Percentiles rank a stretch among this genome's conserved stretches.
Conservation (phyloP, 2,329 filamentous ascomycete species). For the Aspergillus vadensis region DNA sequence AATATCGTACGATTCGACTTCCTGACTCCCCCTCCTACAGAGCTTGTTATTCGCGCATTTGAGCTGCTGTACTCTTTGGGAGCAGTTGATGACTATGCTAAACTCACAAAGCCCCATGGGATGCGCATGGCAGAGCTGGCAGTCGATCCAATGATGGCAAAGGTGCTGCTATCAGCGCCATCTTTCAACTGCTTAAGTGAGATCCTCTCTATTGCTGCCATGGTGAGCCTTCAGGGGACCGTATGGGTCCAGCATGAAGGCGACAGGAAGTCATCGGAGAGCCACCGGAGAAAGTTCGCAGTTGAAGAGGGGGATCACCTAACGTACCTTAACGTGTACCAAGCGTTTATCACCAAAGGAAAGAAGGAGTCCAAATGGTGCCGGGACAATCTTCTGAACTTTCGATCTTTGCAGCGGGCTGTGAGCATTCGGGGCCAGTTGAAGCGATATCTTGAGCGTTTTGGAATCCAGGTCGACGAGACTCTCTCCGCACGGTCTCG, state of each 20-base stretch:
- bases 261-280: conserved; percentile 74
- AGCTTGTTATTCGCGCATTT: conserved; percentile 80
- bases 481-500: conserved; percentile 44
- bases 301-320: conserved; percentile 93
- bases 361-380: conserved; percentile 85
- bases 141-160: conserved; percentile 94
- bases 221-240: conserved; percentile 82
- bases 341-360: conserved; percentile 80
- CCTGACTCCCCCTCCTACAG: conserved; percentile 78
- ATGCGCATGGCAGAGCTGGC: conserved; percentile 89
- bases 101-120: conserved; percentile 85
- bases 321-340: conserved; percentile 90
- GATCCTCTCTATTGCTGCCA: conserved; percentile 87
- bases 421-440: conserved; percentile 86
- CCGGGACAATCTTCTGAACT: conserved; percentile 82
- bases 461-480: conserved; percentile 72
- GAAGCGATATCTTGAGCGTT: conserved; percentile 81
- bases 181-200: conserved; percentile 79
- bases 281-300: conserved; percentile 76
- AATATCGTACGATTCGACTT: conserved; percentile 92
- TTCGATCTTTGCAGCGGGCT: conserved; percentile 77
- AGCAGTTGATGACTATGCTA: conserved; percentile 84
- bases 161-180: conserved; percentile 74
- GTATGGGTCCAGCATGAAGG: conserved; percentile 82
- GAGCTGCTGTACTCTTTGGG: conserved; percentile 86